These are phyloP conservation scores for Pezicula carpinea DNA, from an alignment of 2,329 filamentous ascomycete genomes.

Conservation along the genomic window DNA sequence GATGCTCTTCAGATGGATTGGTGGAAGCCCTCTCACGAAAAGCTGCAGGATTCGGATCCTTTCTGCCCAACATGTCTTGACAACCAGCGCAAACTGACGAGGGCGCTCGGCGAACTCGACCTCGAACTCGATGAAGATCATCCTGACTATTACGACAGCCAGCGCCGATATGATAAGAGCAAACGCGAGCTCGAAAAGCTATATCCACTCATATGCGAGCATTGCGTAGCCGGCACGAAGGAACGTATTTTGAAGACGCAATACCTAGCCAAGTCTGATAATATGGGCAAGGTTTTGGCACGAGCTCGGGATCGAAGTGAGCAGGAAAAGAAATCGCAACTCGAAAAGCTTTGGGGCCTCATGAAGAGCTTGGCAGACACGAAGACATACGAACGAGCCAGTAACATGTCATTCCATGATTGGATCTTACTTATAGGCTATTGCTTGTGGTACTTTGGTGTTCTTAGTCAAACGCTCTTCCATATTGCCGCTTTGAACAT, in stretches of 20 bases:
- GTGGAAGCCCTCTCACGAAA: slow-evolving; percentile 24
- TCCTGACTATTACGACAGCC: slow-evolving; percentile 61
- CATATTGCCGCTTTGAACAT: slow-evolving; percentile 13
- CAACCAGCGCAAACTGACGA: slow-evolving; percentile 80
- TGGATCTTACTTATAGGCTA: slow-evolving; percentile 12
- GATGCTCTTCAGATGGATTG: slow-evolving; percentile 42
- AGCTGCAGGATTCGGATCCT: slow-evolving; percentile 32
- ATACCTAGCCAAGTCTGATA: slow-evolving; percentile 58
- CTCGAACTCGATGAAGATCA: slow-evolving; percentile 60
- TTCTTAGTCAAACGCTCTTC: slow-evolving; percentile 23
- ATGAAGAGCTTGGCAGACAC: background rate
- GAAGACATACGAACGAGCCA: background rate
- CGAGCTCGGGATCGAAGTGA: slow-evolving; percentile 59
- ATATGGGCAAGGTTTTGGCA: slow-evolving; percentile 12
- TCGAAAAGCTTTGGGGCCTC: background rate
- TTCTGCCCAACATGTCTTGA: slow-evolving; percentile 78
- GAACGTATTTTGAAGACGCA: slow-evolving; percentile 64
- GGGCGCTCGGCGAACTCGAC: slow-evolving; percentile 75
- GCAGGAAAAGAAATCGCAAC: slow-evolving; percentile 36
- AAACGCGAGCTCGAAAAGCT: slow-evolving; percentile 69
- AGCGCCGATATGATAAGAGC: slow-evolving; percentile 65
- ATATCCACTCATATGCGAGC: slow-evolving; percentile 83
- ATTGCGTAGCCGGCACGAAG: slow-evolving; percentile 72
- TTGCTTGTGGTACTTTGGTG: slow-evolving; percentile 20
- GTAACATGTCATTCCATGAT: slow-evolving; percentile 5